phyloP scores from a whole-genome alignment of 2,329 filamentous ascomycete species.

The Rhexocercosporidium sp. region DNA sequence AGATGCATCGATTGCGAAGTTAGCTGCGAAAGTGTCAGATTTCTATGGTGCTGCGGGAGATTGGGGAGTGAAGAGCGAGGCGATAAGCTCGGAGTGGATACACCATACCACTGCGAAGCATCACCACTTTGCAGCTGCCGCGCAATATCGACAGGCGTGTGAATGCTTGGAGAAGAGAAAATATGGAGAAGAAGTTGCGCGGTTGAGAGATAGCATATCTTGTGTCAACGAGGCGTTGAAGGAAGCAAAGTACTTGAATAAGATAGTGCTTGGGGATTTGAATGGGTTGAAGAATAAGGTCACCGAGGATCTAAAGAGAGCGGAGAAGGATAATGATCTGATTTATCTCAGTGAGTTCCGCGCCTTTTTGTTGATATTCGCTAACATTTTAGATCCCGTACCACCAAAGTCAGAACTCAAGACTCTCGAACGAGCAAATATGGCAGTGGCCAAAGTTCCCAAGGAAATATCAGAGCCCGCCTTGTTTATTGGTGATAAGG shows the following conservation, averaged over 20 bases:
- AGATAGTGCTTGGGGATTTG: constrained; percentile 80
- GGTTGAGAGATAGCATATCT: constrained; percentile 78
- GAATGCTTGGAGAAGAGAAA: constrained; percentile 92
- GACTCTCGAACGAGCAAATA: constrained; percentile 82
- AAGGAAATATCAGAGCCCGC: constrained; percentile 82
- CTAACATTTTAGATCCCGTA: constrained; percentile 65
- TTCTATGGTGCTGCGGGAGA: constrained; percentile 86
- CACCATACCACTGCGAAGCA: constrained; percentile 98
- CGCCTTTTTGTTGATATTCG: background rate
- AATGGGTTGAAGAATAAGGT: constrained; percentile 82
- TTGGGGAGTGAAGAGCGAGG: constrained; percentile 84
- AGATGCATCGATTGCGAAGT: constrained; percentile 87
- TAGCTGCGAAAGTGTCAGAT: constrained; percentile 90
- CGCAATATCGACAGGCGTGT: constrained; percentile 88
- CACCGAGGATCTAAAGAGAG: constrained; percentile 85
- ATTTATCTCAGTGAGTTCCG: constrained; percentile 76
- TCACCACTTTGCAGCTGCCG: constrained; percentile 94
- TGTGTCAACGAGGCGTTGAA: constrained; percentile 88
- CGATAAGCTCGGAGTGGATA: constrained; percentile 93
- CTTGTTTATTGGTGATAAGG: constrained; percentile 78
- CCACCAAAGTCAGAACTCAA: constrained; percentile 88
- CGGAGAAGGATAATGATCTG: constrained; percentile 94
- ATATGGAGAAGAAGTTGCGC: constrained; percentile 93
- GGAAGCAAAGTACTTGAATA: constrained; percentile 82
- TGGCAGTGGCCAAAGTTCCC: constrained; percentile 82